phyloP scores from a whole-genome alignment of 2,329 filamentous ascomycete species.

The Cytospora paraplurivora region DNA sequence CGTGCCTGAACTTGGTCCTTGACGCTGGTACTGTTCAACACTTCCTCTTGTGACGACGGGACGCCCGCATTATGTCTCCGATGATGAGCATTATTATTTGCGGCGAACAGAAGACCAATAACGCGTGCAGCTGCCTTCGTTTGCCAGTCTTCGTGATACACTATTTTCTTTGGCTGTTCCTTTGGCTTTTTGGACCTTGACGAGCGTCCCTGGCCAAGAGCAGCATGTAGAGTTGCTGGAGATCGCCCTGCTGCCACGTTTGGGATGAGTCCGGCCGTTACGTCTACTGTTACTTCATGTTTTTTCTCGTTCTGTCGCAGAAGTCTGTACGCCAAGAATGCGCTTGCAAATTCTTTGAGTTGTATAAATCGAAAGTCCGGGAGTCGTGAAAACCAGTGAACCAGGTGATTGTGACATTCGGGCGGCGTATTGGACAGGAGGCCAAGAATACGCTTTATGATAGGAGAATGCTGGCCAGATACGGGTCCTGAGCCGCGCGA shows the following conservation, averaged over 20 bases:
- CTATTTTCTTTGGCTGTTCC: conserved; percentile 56
- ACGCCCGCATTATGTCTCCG: conserved; percentile 38
- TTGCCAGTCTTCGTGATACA: conserved; percentile 87
- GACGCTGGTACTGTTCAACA: conserved; percentile 40
- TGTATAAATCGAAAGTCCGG: conserved; percentile 68
- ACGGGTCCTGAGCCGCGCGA: conserved; percentile 45
- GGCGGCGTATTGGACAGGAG: conserved; percentile 74
- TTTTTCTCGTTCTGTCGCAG: conserved; percentile 70
- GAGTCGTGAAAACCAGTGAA: conserved; percentile 76
- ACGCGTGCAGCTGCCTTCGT: conserved; percentile 78
- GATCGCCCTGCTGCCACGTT: conserved; percentile 68
- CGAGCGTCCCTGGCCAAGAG: conserved; percentile 59
- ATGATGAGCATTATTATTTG: conserved; percentile 63
- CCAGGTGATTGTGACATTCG: conserved; percentile 74
- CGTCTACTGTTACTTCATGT: conserved; percentile 59
- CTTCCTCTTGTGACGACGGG: conserved; percentile 32
- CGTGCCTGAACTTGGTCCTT: conserved; percentile 49
- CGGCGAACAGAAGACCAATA: conserved; percentile 78
- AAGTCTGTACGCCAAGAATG: conserved; percentile 81
- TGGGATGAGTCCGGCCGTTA: conserved; percentile 70
- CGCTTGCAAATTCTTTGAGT: conserved; percentile 74
- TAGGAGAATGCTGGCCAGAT: conserved; percentile 73
- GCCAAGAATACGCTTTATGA: conserved; percentile 83
- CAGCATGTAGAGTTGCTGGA: conserved; percentile 74
- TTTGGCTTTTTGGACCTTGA: conserved; percentile 53